Evolutionary conservation across 106 monocot genomes (phyloP), one percentile per base, ranked within the genome.

Genomic region (Xerophyta viscosa): DNA sequence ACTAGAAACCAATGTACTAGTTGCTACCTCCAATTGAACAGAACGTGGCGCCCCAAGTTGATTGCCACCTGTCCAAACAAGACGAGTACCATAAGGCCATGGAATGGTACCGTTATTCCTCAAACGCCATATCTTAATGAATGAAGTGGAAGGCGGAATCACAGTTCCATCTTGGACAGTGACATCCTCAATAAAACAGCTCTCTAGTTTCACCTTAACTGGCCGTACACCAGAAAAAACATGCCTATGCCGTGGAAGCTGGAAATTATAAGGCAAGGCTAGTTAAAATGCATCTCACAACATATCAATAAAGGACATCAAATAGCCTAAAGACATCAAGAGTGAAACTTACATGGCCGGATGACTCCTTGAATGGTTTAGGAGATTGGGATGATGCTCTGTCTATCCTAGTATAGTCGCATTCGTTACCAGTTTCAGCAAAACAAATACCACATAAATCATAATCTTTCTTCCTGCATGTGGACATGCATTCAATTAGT

Each of bases 91-190:
- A 41, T 31, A 56, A 6, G 88, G 84, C 88, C 94, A 94, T 10
- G 42, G 21, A 29, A 64, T 36, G 9, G 61, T 65, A n/a, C 94
- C 94, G 65, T 67, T 84, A 57, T 94, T 94, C 9, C 63, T 71
- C 84, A 94, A 67, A 53, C 80, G 67, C 94, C 94, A 94, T 58
- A 94, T 84, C 62, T 94, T 94, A 5, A 84, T 94, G 48, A 94
- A 88, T 14, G 45, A 69, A 45, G 77, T 73, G 20, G 44, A 69
- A 44, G 83, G 73, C 15, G 77, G 27, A 76, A 93, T 72, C 33
- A 71, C 3, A 25, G 83, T 93, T 45, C 87, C 92, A 80, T 93
- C 92, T 17, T 53, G 36, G 24, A 93, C 74, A 21, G 92, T 83
- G 4, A 93, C 65, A 64, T 87, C 92, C 60, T 67, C 46, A 43